Evolutionary conservation across 148 eudicot genomes (phyloP).

Genomic region (Fagopyrum tataricum): DNA sequence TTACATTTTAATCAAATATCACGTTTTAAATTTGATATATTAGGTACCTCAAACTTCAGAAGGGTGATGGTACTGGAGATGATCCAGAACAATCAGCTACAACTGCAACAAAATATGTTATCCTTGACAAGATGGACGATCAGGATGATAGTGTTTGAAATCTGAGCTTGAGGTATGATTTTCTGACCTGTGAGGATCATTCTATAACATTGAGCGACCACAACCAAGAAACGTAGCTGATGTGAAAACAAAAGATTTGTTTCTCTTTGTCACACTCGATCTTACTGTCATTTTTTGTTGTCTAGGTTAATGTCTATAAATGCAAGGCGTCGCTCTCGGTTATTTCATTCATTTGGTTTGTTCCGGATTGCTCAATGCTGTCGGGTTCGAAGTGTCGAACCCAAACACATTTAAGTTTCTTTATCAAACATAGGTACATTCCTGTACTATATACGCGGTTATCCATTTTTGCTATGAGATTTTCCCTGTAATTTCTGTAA

Average conservation of each 20-base stretch:
- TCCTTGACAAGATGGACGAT: slow-evolving; percentile 78
- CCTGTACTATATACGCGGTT: neutral
- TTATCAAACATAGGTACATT: neutral
- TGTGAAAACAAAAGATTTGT: neutral
- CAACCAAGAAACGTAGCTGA: neutral
- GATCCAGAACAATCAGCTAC: slow-evolving; percentile 22
- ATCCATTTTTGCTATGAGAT: slow-evolving; percentile 1
- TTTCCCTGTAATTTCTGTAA: slow-evolving; percentile 4
- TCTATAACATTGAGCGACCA: neutral
- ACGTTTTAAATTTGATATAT: neutral
- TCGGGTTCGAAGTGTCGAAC: neutral
- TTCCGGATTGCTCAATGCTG: neutral
- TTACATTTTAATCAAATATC: neutral
- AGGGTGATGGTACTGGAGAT: slow-evolving; percentile 32
- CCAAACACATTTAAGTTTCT: neutral
- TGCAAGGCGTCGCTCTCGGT: neutral
- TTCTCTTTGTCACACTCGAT: neutral
- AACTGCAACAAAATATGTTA: slow-evolving; percentile 66
- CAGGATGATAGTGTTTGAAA: slow-evolving; percentile 42
- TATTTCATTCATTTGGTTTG: neutral
- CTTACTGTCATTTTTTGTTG: neutral
- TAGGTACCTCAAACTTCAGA: slow-evolving; percentile 75
- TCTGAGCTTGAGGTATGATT: neutral
- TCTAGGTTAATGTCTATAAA: neutral
- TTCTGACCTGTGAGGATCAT: slow-evolving; percentile 11